These are phyloP conservation scores for Alternaria burnsii DNA, from an alignment of 2,329 filamentous ascomycete genomes.

Conservation along the genomic window DNA sequence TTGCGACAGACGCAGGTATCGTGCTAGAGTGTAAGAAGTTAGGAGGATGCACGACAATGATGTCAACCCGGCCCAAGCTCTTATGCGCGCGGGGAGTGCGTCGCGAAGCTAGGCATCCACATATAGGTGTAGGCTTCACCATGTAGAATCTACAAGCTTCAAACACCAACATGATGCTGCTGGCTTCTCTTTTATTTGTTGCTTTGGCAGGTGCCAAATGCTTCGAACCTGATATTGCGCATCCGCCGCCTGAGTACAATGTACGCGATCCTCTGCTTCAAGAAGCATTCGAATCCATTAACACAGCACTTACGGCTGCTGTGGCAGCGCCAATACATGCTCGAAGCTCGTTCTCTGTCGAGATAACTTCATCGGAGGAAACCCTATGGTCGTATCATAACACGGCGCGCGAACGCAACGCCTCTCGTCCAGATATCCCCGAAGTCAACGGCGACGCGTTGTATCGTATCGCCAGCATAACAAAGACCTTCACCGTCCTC, in stretches of 20 bases:
- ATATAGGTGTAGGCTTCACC: background rate
- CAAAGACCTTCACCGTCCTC: slow-evolving; percentile 47
- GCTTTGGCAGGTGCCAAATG: slow-evolving; percentile 37
- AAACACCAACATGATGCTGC: slow-evolving; percentile 23
- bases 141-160: slow-evolving; percentile 7
- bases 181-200: slow-evolving; percentile 16
- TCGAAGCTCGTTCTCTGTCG: slow-evolving; percentile 52
- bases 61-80: slow-evolving; percentile 10
- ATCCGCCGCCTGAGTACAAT: slow-evolving; percentile 48
- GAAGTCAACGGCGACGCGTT: slow-evolving; percentile 51
- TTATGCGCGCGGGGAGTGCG: background rate
- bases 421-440: slow-evolving; percentile 47
- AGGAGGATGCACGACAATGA: background rate
- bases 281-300: slow-evolving; percentile 43
- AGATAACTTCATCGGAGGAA: slow-evolving; percentile 50
- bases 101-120: background rate
- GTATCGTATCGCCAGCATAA: slow-evolving; percentile 53
- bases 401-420: slow-evolving; percentile 49
- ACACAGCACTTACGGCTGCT: slow-evolving; percentile 31
- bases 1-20: background rate
- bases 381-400: slow-evolving; percentile 52
- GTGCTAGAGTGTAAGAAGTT: background rate
- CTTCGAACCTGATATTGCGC: slow-evolving; percentile 50
- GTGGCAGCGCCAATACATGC: slow-evolving; percentile 42
- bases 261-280: slow-evolving; percentile 36